Conservation (phyloP, 2,329 filamentous ascomycete species). For the Pleoardoris graminearum region DNA sequence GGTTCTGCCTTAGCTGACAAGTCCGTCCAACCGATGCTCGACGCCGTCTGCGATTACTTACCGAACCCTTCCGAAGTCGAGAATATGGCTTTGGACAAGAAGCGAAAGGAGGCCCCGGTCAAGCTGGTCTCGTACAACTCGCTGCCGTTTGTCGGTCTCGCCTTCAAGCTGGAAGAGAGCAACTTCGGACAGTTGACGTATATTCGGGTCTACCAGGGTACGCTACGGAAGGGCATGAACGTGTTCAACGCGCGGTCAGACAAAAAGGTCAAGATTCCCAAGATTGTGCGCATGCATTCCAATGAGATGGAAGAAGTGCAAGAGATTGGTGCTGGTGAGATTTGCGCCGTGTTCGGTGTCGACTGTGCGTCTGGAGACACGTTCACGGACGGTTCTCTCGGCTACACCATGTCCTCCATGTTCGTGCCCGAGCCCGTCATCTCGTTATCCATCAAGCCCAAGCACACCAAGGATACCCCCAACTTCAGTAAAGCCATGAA, state of each 20-base stretch:
- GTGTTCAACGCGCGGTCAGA: constrained; percentile 92
- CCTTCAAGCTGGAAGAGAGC: constrained; percentile 98
- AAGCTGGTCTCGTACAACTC: constrained; percentile 92
- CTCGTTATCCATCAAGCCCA: constrained; percentile 95
- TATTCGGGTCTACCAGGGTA: constrained; percentile 96
- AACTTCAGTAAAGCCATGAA: constrained; percentile 99
- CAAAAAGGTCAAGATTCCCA: constrained; percentile 95
- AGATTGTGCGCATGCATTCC: constrained; percentile 98
- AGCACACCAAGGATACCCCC: constrained; percentile 85
- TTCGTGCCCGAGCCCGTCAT: constrained; percentile 97
- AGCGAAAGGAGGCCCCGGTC: constrained; percentile 75
- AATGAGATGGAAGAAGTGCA: constrained; percentile 98
- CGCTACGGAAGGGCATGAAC: constrained; percentile 82
- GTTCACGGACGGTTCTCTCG: constrained; percentile 90
- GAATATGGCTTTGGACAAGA: constrained; percentile 85
- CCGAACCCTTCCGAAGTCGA: constrained; percentile 88
- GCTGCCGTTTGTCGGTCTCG: constrained; percentile 89
- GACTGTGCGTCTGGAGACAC: constrained; percentile 98
- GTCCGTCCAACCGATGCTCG: constrained; percentile 92
- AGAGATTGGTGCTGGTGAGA: constrained; percentile 94
- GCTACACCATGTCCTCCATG: constrained; percentile 96
- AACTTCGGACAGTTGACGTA: constrained; percentile 98
- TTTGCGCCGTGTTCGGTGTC: constrained; percentile 96
- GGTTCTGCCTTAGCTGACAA: constrained; percentile 94
- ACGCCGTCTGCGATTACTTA: constrained; percentile 93